These are phyloP conservation scores for Rhodomyrtus psidioides DNA, from an alignment of 441 rosid genomes.

Conservation along the genomic window DNA sequence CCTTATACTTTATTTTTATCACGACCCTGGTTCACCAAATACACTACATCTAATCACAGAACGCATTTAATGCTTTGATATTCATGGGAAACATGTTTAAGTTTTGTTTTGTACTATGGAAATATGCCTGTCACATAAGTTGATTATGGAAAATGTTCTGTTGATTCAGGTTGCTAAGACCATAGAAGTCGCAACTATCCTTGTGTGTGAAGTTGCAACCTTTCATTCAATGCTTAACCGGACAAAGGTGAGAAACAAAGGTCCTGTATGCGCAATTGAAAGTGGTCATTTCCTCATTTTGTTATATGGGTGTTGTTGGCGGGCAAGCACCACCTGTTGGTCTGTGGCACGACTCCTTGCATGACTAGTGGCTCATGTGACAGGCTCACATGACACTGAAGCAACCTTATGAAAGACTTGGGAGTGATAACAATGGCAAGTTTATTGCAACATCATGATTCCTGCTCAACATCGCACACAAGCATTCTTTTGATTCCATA, in stretches of 20 bases:
- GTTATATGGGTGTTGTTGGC: conserved; percentile 40
- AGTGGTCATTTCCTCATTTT: neutral
- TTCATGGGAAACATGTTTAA: neutral
- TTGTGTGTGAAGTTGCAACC: conserved; percentile 93
- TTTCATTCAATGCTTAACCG: conserved; percentile 96
- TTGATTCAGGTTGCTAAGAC: conserved; percentile 72
- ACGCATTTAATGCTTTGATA: neutral
- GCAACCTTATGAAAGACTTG: conserved; percentile 76
- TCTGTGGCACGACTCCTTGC: conserved; percentile 98
- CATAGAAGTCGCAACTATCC: conserved; percentile 84
- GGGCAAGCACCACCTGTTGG: conserved; percentile 85
- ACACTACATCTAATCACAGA: neutral
- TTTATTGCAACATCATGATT: neutral
- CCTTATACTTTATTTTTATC: neutral
- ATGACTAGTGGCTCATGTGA: conserved; percentile 91
- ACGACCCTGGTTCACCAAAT: neutral
- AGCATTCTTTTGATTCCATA: neutral
- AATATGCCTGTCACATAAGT: neutral
- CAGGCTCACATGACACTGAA: conserved; percentile 88
- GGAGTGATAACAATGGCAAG: conserved; percentile 85
- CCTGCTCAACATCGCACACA: neutral
- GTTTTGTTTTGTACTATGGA: neutral
- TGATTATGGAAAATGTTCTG: neutral
- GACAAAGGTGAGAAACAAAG: conserved; percentile 47
- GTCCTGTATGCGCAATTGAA: neutral